phyloP scores from a whole-genome alignment of 495 filamentous ascomycete species.

The Geopyxis carbonaria region DNA sequence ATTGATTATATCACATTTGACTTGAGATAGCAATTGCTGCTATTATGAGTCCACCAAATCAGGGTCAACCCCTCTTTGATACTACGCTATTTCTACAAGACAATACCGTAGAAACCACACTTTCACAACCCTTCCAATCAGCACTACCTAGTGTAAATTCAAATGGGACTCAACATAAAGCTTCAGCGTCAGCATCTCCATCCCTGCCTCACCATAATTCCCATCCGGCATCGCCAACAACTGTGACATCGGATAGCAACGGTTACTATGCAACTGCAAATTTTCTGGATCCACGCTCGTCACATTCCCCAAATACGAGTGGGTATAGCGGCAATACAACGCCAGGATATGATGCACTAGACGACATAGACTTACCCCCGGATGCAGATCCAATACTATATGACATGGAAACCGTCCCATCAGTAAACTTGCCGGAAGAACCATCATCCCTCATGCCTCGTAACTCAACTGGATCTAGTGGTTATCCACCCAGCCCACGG shows the following conservation, averaged over 20 bases:
- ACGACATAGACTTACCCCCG: slow-evolving; percentile 8
- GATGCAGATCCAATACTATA: no score
- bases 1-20: no score
- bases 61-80: no score
- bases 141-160: slow-evolving; percentile 6
- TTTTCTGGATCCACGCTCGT: slow-evolving; percentile 3
- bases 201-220: slow-evolving; percentile 3
- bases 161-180: not conserved
- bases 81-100: slow-evolving; percentile 1
- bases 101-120: slow-evolving; percentile 1
- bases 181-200: not conserved
- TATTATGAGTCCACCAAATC: no score
- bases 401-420: slow-evolving; percentile 16
- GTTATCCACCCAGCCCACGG: slow-evolving; percentile 20
- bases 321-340: slow-evolving; percentile 17
- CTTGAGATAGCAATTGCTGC: no score
- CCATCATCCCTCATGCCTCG: slow-evolving; percentile 2
- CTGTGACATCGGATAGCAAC: slow-evolving; percentile 9
- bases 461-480: slow-evolving; percentile 2
- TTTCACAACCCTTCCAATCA: slow-evolving; percentile 23
- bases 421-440: slow-evolving; percentile 8
- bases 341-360: slow-evolving; percentile 17
- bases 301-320: not conserved
- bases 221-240: slow-evolving; percentile 6
- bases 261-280: slow-evolving; percentile 4